These are phyloP conservation scores for Teratosphaeria nubilosa DNA, from an alignment of 2,329 filamentous ascomycete species.

Conservation along the genomic window DNA sequence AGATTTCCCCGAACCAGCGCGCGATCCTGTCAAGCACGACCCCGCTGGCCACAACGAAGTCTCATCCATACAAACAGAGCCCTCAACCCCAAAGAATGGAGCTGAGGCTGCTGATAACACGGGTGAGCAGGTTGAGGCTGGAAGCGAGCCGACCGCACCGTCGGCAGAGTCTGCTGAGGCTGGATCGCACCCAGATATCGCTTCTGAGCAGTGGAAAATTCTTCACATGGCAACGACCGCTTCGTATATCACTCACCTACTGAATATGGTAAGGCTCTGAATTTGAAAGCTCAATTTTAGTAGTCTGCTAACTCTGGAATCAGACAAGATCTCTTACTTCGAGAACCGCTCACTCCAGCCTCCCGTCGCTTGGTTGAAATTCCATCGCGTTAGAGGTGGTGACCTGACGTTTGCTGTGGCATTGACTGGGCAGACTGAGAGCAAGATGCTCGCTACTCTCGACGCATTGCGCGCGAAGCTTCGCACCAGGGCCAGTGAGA, in stretches of 20 bases:
- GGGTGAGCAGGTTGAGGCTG: not conserved
- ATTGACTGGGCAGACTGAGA: not conserved
- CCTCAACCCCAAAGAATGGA: not conserved
- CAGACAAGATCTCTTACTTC: not conserved
- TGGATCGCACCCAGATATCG: too few species aligned
- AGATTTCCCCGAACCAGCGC: not conserved
- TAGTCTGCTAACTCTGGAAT: not conserved
- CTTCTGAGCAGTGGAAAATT: not conserved
- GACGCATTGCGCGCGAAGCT: not conserved
- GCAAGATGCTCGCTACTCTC: not conserved
- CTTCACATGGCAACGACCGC: not conserved
- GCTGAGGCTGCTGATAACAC: not conserved
- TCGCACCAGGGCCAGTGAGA: not conserved
- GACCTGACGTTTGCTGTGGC: not conserved
- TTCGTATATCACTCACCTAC: not conserved
- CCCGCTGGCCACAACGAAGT: not conserved
- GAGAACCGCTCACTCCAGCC: not conserved
- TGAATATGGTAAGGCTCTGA: not conserved
- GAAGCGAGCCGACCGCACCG: not conserved
- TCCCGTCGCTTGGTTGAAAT: not conserved
- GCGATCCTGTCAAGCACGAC: not conserved
- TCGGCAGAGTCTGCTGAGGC: not conserved
- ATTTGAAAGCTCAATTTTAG: too few species aligned
- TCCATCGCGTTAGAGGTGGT: not conserved
- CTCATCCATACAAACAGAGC: not conserved